phyloP scores from a whole-genome alignment of 2,329 filamentous ascomycete genomes.

The Chaetomium strumarium region DNA sequence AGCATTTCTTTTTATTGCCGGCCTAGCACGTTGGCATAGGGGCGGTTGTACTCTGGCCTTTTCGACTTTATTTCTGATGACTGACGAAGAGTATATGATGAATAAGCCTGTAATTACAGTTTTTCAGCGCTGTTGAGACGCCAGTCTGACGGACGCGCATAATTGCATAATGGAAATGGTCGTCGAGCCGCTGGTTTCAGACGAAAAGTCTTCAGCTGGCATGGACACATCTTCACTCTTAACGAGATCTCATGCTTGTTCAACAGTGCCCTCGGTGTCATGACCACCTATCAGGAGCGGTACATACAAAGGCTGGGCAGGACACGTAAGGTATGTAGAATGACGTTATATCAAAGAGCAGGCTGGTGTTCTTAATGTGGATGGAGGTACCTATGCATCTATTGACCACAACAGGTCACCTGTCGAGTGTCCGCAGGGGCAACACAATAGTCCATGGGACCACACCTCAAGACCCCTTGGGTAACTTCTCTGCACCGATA shows the following conservation, averaged over 20 bases:
- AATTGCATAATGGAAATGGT: constrained; percentile 8
- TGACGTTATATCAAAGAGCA: not conserved
- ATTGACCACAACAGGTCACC: not conserved
- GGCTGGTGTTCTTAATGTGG: too few relatives aligned
- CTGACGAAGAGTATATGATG: constrained; percentile 11
- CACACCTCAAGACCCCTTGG: not conserved
- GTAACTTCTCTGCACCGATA: not conserved
- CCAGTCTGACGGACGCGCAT: not conserved
- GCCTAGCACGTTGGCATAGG: not conserved
- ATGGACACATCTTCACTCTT: not conserved
- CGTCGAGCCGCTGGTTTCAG: not conserved
- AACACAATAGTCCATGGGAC: not conserved
- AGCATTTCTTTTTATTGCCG: not conserved
- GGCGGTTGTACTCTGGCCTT: not conserved
- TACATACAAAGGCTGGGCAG: not conserved
- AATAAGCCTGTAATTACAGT: constrained; percentile 2
- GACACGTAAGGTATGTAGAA: not conserved
- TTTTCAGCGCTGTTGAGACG: not conserved
- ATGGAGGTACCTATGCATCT: too few relatives aligned
- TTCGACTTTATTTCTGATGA: constrained; percentile 12
- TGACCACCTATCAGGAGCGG: too few relatives aligned
- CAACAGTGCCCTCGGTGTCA: not conserved
- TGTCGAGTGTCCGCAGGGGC: not conserved
- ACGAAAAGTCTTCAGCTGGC: not conserved
- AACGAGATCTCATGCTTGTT: not conserved